These are phyloP conservation scores for Apodospora peruviana DNA, from an alignment of 495 filamentous ascomycete species.

Conservation along the genomic window DNA sequence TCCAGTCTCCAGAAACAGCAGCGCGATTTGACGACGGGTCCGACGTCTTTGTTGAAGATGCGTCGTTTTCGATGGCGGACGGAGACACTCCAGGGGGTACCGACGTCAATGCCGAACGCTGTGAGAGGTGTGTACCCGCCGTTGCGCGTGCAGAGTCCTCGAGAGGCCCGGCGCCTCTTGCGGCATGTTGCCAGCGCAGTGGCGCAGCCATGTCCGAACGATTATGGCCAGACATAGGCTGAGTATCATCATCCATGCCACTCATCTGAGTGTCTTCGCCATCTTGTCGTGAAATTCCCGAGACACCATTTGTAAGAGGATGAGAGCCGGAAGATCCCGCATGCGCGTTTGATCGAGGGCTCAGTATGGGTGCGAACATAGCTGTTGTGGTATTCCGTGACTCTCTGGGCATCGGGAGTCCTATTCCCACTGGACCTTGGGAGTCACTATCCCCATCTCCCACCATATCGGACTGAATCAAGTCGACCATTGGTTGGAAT, in stretches of 20 bases:
- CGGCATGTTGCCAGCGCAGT: slow-evolving; percentile 11
- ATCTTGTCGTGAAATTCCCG: slow-evolving; percentile 47
- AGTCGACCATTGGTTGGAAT: slow-evolving; percentile 33
- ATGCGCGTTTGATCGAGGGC: slow-evolving; percentile 44
- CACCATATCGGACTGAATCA: slow-evolving; percentile 28
- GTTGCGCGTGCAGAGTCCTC: slow-evolving; percentile 28
- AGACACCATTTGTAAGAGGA: slow-evolving; percentile 63
- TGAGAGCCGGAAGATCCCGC: slow-evolving; percentile 40
- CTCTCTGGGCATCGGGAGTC: slow-evolving; percentile 46
- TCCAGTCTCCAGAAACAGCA: slow-evolving; percentile 41
- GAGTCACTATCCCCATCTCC: slow-evolving; percentile 31
- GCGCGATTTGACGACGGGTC: slow-evolving; percentile 58
- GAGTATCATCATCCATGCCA: slow-evolving; percentile 51
- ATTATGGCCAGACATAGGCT: slow-evolving; percentile 23
- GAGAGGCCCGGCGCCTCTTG: slow-evolving; percentile 12
- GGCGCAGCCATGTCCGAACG: slow-evolving; percentile 32
- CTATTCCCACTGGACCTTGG: slow-evolving; percentile 56
- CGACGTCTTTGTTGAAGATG: slow-evolving; percentile 76
- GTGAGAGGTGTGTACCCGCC: slow-evolving; percentile 48
- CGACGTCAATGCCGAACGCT: slow-evolving; percentile 66
- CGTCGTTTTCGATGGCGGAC: slow-evolving; percentile 72
- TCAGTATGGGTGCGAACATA: slow-evolving; percentile 42
- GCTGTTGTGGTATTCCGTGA: slow-evolving; percentile 38
- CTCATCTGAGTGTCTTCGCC: slow-evolving; percentile 55
- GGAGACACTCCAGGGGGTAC: slow-evolving; percentile 72